Evolutionary conservation across 169 alveolate species (phyloP).

Genomic region (Eimeria praecox): DNA sequence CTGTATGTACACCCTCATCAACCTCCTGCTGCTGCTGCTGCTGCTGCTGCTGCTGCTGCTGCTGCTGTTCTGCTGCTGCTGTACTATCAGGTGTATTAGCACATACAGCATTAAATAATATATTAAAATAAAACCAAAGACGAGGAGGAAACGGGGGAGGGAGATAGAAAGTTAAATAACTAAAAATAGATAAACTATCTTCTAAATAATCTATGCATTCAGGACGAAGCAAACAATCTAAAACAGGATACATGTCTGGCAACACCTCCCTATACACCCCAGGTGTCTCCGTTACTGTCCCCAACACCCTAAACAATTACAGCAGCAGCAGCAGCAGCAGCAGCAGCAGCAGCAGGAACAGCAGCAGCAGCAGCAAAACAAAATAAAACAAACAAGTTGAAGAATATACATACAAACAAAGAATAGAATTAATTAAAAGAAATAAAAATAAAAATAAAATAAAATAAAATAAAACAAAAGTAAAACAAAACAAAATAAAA

Average conservation of each 20-base stretch:
- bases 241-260: slow-evolving; percentile 18
- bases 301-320: slow-evolving; percentile 41
- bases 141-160: slow-evolving; percentile 66
- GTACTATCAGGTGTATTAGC: too few species aligned
- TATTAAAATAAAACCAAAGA: slow-evolving; percentile 53
- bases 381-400: too few species aligned
- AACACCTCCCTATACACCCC: slow-evolving; percentile 49
- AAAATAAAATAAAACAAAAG: too few species aligned
- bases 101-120: slow-evolving; percentile 21
- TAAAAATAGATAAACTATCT: slow-evolving; percentile 41
- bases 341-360: neutral
- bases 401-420: neutral
- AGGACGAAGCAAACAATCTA: slow-evolving; percentile 26
- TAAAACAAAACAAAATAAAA: too few species aligned
- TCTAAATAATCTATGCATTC: slow-evolving; percentile 35
- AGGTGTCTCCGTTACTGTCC: slow-evolving; percentile 75
- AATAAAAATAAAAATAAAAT: neutral
- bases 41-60: slow-evolving; percentile 47
- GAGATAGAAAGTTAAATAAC: slow-evolving; percentile 53
- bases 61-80: neutral
- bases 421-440: neutral
- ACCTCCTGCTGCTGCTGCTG: slow-evolving; percentile 34
- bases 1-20: neutral
- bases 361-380: neutral
- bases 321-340: neutral